These are phyloP conservation scores for Xylariomycetidae sp. DNA, from an alignment of 2,329 filamentous ascomycete species.

Conservation along the genomic window DNA sequence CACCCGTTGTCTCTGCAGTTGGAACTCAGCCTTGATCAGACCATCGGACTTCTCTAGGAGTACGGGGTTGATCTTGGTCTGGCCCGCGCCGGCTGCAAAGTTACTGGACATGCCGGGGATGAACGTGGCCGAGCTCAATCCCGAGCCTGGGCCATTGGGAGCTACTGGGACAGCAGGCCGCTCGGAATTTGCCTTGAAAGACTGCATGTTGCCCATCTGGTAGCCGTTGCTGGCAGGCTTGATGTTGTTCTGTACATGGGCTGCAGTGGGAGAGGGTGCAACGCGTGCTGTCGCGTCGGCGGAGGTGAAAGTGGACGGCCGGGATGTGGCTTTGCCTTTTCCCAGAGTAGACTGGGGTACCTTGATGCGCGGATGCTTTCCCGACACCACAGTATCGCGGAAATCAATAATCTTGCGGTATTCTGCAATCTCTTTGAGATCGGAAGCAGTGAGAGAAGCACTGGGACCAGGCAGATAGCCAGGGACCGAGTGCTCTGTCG, in stretches of 20 bases:
- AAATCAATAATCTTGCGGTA: slow-evolving; percentile 78
- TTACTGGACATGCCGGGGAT: slow-evolving; percentile 32
- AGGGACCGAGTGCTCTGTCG: slow-evolving; percentile 12
- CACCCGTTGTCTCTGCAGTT: slow-evolving; percentile 72
- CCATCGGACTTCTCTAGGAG: slow-evolving; percentile 82
- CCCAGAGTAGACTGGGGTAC: slow-evolving; percentile 32
- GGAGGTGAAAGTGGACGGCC: slow-evolving; percentile 8
- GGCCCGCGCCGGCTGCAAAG: slow-evolving; percentile 43
- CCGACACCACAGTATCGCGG: slow-evolving; percentile 73
- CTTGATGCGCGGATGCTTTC: slow-evolving; percentile 62
- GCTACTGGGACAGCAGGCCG: slow-evolving; percentile 24
- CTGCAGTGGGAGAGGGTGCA: slow-evolving; percentile 11
- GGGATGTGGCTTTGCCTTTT: slow-evolving; percentile 13
- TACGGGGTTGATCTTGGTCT: slow-evolving; percentile 72
- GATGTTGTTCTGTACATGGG: slow-evolving; percentile 7
- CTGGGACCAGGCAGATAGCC: slow-evolving; percentile 13
- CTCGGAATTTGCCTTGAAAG: slow-evolving; percentile 32
- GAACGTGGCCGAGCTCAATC: slow-evolving; percentile 17
- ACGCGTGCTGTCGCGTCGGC: slow-evolving; percentile 18
- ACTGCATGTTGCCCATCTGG: slow-evolving; percentile 26
- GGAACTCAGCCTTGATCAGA: slow-evolving; percentile 73
- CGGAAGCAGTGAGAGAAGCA: slow-evolving; percentile 20
- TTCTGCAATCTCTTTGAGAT: slow-evolving; percentile 55
- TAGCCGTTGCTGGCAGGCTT: slow-evolving; percentile 19
- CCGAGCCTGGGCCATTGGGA: slow-evolving; percentile 9